These are phyloP conservation scores for Chaetoscypha palmicola DNA, from an alignment of 2,329 filamentous ascomycete species.

Conservation along the genomic window DNA sequence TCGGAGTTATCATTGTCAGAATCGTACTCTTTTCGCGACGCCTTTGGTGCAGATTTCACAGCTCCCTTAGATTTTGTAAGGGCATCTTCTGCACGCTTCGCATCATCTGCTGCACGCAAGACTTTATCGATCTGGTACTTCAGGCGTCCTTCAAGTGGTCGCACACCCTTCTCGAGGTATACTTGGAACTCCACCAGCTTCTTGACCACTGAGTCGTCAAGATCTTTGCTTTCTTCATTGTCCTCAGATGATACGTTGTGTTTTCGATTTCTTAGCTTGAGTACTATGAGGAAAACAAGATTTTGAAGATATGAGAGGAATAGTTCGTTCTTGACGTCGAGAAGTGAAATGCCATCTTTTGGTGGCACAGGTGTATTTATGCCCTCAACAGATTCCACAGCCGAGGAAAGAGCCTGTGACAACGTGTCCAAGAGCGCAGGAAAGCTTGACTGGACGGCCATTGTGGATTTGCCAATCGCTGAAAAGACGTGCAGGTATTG, in stretches of 20 bases:
- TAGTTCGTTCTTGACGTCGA: constrained; percentile 96
- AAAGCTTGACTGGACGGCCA: constrained; percentile 45
- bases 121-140: constrained; percentile 97
- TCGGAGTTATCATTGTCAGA: constrained; percentile 23
- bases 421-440: constrained; percentile 47
- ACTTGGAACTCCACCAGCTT: constrained; percentile 89
- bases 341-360: constrained; percentile 81
- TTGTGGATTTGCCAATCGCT: constrained; percentile 16
- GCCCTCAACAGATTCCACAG: constrained; percentile 60
- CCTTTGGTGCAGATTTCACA: neutral
- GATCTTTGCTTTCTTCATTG: constrained; percentile 34
- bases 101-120: constrained; percentile 74
- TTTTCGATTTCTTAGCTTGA: constrained; percentile 61
- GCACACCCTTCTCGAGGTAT: constrained; percentile 87
- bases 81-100: constrained; percentile 32
- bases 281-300: constrained; percentile 76
- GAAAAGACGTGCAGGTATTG: neutral
- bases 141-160: constrained; percentile 80
- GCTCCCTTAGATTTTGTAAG: constrained; percentile 22
- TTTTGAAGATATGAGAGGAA: constrained; percentile 94
- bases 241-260: constrained; percentile 26
- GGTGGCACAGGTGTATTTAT: constrained; percentile 61
- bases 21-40: constrained; percentile 9
- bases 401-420: constrained; percentile 48
- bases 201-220: constrained; percentile 64